Base-by-base conservation (phyloP, 2,329 filamentous ascomycete genomes). In the Rugonectria rugulosa region DNA sequence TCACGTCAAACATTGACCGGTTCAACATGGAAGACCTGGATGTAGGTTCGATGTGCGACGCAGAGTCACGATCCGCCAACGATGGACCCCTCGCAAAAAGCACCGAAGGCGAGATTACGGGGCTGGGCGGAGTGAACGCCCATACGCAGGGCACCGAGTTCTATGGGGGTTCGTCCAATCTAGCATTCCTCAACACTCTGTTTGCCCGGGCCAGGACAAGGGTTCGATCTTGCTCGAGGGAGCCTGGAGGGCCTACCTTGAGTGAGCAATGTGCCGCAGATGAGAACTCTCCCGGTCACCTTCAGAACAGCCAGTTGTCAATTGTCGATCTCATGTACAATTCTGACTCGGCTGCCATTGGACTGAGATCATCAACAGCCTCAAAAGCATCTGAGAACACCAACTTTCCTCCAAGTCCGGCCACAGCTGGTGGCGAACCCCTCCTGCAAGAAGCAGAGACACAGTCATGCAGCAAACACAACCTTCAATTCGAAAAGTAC, bases 61-160 rank as follows among this genome's bases (percentile, higher is more conserved):
- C 37, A 14, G 43, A 24, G 17, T 19, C 43, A 26, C 15, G 15
- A 10, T 8, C 20, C 17, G 4, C 31, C 10, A 17, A 23, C 14
- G 43, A 47, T 6, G 17, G 21, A 15, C 14, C 27, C 3, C 43
- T 23, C 5, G 6, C 43, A 37, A 47, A 47, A 19, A 31, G 20
- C 6, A 14, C 14, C 17, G 43, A 47, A 26, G 43, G 43, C 6
- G 43, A 47, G 19, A 47, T 47, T 6, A 34, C 29, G 4, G 32
- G 21, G 11, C 32, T 48, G 5, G 45, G 45, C 9, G 45, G 34
- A 8, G 34, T 48, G 10, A 48, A 48, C 10, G 32, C 31, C 8
- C 45, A 48, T 29, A 48, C 45, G 8, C 45, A 48, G n/a, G 45
- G 45, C 21, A 48, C 45, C 20, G 45, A 48, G 32, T 48, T 48